Conservation (phyloP, 2,329 filamentous ascomycete genomes). For the Aspergillus sergii region DNA sequence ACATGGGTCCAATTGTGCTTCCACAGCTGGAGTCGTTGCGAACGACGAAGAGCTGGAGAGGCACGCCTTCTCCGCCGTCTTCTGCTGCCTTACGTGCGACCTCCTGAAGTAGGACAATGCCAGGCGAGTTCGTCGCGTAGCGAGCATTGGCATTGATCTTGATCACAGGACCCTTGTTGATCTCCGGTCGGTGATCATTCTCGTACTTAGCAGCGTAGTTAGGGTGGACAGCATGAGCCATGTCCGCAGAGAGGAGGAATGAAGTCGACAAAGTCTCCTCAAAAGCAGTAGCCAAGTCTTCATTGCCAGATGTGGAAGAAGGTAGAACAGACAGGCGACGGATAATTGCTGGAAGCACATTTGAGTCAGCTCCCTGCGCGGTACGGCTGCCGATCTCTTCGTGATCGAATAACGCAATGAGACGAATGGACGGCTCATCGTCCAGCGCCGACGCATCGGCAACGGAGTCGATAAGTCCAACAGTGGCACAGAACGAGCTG, state of each 20-base stretch:
- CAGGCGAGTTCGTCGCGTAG: slow-evolving; percentile 94
- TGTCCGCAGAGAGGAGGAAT: slow-evolving; percentile 94
- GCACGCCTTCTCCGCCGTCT: slow-evolving; percentile 67
- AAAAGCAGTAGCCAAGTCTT: slow-evolving; percentile 75
- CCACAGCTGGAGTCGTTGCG: slow-evolving; percentile 94
- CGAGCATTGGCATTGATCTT: slow-evolving; percentile 98
- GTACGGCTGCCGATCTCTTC: slow-evolving; percentile 94
- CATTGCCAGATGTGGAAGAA: slow-evolving; percentile 58
- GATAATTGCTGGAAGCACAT: slow-evolving; percentile 83
- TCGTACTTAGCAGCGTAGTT: slow-evolving; percentile 96
- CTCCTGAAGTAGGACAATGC: slow-evolving; percentile 90
- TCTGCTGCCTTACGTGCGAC: slow-evolving; percentile 65
- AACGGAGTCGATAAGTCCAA: slow-evolving; percentile 81
- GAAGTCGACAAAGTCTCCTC: slow-evolving; percentile 90
- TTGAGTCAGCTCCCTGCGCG: slow-evolving; percentile 91
- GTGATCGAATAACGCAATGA: slow-evolving; percentile 96
- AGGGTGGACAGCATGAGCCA: slow-evolving; percentile 95
- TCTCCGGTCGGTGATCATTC: slow-evolving; percentile 82
- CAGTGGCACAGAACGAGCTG: slow-evolving; percentile 92
- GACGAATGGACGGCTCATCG: slow-evolving; percentile 76
- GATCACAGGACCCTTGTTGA: slow-evolving; percentile 96
- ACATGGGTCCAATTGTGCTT: slow-evolving; percentile 96
- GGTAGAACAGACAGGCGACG: slow-evolving; percentile 82
- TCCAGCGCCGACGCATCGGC: slow-evolving; percentile 66
- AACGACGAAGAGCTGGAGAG: slow-evolving; percentile 93